Evolutionary conservation across 129 eudicot species (phyloP), one percentile per base, ranked within the genome.

Genomic region (Chrysanthemum lavandulifolium): DNA sequence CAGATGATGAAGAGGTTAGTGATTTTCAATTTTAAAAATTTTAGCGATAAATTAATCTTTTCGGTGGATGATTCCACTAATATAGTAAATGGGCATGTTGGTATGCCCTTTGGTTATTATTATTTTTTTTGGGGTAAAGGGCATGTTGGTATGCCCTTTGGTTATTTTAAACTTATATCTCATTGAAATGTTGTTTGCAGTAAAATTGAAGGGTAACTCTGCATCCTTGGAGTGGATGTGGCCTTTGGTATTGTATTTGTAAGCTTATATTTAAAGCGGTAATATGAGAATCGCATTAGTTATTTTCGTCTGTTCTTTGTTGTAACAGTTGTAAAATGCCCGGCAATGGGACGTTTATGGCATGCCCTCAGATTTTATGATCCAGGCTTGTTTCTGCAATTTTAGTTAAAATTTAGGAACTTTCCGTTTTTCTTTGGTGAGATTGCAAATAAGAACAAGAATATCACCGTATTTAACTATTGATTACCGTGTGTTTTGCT

Each of bases 1-100:
- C 64, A 62, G 82, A 75, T 5, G 85, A 82, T 2, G 79, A 68
- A 2, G 78, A 82, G 85, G 82, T 82, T 18, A 67, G 79, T 60
- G 47, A 43, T 77, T 19, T 16, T 4, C n/a, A n/a, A 51, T 49
- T 29, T 16, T 1, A 68, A 15, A n/a, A 21, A 6, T 6, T 29
- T 18, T 61, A 43, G 53, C 71, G 49, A 47, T 43, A 0, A 66
- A 16, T n/a, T 9, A 3, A 13, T 10, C 55, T 45, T 66, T 66
- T 11, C 0, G 48, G 33, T 47, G 16, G 33, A 66, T 16, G 16
- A 45, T 43, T 47, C 13, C 9, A 4, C 16, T 45, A 45, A 19
- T 43, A 6, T 4, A 45, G 10, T 18, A 40, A 33, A 64, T 36
- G 52, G 16, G 6, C 25, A 23, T 48, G 29, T 58, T 43, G 57